Base-by-base conservation (phyloP, 2,329 filamentous ascomycete species). In the Lachnellula arida region DNA sequence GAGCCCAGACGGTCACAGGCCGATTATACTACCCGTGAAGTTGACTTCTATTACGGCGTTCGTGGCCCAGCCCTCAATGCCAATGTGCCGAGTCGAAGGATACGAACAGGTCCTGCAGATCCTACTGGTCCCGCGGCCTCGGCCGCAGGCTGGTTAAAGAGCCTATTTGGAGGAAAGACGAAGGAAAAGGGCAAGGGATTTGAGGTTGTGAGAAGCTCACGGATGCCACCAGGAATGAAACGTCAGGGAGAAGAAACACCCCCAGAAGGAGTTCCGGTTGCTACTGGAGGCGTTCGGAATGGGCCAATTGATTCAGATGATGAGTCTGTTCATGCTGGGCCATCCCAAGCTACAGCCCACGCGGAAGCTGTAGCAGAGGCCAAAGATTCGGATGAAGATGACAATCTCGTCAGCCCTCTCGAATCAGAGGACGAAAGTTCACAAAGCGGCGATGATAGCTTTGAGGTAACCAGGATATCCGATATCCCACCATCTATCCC, bases 121-220 rank as follows among this genome's bases (percentile, higher is more conserved):
- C 94, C 94, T 0, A 96, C 92, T 39, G 90, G 92, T 0, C 91
- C 92, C 0, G 89, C 96, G 19, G 88, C 91, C 1, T 93, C 89
- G 7, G 93, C 94, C 0, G 88, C 89, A 0, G 90, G 91, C 4
- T 99, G 93, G 91, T 84, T 97, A 71, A 87, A 89, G 64, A 82
- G 80, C 51, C 69, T 96, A 5, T 82, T 96, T 56, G 86, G 86
- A 12, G 88, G 87, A 15, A 96, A 95, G 74, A 91, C 86, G 6
- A 97, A 96, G 69, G 93, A 97, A 63, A 96, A 95, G 72, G 87
- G 87, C 62, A 97, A 97, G 72, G 94, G 94, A 0, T 99, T 99
- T 64, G 94, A 97, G 71, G 94, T 99, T 5, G 93, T 99, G 15
- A 79, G 94, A 66, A 97, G 92, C 69, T 84, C 91, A 7, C 83